phyloP scores from a whole-genome alignment of 352 stramenopile species.

The Pythium apleroticum region DNA sequence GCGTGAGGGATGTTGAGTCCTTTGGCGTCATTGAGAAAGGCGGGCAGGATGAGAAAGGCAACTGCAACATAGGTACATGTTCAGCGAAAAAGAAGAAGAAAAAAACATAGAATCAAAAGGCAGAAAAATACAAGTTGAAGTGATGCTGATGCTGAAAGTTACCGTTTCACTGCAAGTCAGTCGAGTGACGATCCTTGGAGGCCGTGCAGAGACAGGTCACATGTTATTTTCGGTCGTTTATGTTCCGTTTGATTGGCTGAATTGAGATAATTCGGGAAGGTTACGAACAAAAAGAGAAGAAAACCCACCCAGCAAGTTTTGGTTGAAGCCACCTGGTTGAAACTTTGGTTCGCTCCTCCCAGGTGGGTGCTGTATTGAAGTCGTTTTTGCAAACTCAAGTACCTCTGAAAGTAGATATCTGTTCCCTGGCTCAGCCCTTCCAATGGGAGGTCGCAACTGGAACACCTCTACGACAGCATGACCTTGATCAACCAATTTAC shows the following conservation, averaged over 20 bases:
- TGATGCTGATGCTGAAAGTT: not conserved
- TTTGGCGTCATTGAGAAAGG: too few species aligned
- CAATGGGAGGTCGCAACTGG: too few species aligned
- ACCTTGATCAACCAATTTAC: not conserved
- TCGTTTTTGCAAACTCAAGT: constrained; percentile 20
- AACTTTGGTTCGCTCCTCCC: not conserved
- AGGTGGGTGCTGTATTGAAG: constrained; percentile 1
- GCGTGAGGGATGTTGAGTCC: too few species aligned
- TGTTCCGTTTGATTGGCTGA: not conserved
- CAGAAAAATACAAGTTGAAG: constrained; percentile 10
- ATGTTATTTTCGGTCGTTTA: not conserved
- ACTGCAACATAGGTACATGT: constrained; percentile 24
- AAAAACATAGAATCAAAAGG: constrained; percentile 12
- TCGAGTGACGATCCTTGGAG: not conserved
- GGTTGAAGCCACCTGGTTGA: constrained; percentile 11
- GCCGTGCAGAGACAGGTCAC: not conserved
- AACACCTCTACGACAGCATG: constrained; percentile 8
- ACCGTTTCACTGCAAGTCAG: not conserved
- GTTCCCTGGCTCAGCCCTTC: not conserved
- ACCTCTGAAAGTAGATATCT: constrained; percentile 21
- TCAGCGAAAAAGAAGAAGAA: not conserved
- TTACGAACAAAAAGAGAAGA: not conserved
- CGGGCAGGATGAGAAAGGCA: not conserved
- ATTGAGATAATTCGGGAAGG: not conserved
- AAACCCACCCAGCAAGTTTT: not conserved